Conservation (phyloP, 805 yeast genomes). For the Candida peoriensis region DNA sequence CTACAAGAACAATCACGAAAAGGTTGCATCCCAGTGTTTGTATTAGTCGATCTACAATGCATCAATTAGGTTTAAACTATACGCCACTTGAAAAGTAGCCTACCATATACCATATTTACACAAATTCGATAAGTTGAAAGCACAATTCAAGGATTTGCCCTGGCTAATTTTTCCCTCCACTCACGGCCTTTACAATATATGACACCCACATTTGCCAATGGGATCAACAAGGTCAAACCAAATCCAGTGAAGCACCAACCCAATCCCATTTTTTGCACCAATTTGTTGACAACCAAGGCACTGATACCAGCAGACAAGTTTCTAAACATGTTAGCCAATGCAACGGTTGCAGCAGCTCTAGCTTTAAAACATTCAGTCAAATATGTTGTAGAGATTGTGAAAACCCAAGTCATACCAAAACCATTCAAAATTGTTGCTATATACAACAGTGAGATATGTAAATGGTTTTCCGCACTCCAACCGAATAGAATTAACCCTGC, state of each 20-base stretch:
- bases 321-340: conserved; percentile 48
- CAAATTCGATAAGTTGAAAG: too few species aligned
- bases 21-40: too few species aligned
- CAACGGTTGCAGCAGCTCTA: conserved; percentile 49
- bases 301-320: conserved; percentile 51
- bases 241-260: conserved; percentile 55
- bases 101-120: too few species aligned
- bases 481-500: conserved; percentile 47
- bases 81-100: too few species aligned
- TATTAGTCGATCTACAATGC: too few species aligned
- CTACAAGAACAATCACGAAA: too few species aligned
- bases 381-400: conserved; percentile 48
- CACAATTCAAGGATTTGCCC: too few species aligned
- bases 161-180: conserved; percentile 6
- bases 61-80: too few species aligned
- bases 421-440: conserved; percentile 42
- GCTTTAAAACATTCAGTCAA: conserved; percentile 44
- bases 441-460: conserved; percentile 35
- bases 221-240: conserved; percentile 18
- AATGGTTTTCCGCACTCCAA: conserved; percentile 40
- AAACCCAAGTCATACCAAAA: conserved; percentile 53
- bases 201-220: conserved; percentile 3
- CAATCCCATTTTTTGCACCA: conserved; percentile 35
- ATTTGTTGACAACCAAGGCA: conserved; percentile 37
- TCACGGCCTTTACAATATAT: conserved; percentile 5